A percentile compares a stretch with the other conserved stretches of the same genome.
These are phyloP conservation scores for Borovskyia barvae DNA, from an alignment of 208 protist species.

Conservation along the genomic window DNA sequence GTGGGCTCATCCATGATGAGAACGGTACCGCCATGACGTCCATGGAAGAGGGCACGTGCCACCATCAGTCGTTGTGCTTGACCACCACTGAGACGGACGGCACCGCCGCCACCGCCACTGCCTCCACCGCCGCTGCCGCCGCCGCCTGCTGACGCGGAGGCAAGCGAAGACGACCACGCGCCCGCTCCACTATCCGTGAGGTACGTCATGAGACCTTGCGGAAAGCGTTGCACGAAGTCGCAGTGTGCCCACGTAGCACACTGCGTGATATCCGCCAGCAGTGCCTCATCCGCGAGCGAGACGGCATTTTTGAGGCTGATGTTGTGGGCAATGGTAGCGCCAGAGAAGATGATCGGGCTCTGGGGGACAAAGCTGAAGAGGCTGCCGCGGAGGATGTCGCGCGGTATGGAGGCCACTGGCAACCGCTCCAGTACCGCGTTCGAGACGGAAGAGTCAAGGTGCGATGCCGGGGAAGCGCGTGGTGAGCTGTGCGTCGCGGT, in stretches of 20 bases:
- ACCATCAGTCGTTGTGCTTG: conserved; percentile 79
- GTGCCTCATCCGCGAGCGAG: conserved; percentile 36
- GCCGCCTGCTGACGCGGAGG: conserved; percentile 3
- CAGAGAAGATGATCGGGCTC: conserved; percentile 55
- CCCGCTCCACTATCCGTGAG: conserved; percentile 33
- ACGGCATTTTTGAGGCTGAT: conserved; percentile 60
- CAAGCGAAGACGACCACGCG: conserved; percentile 17
- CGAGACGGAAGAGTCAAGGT: not conserved
- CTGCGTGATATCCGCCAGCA: conserved; percentile 33
- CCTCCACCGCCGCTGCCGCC: conserved; percentile 15
- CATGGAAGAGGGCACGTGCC: conserved; percentile 68
- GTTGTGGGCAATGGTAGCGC: conserved; percentile 80
- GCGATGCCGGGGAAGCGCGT: not conserved
- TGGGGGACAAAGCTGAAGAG: conserved; percentile 80
- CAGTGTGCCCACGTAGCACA: conserved; percentile 51
- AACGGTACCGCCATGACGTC: conserved; percentile 34
- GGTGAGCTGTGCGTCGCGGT: not conserved
- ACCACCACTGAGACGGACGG: conserved; percentile 64
- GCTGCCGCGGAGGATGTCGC: conserved; percentile 33
- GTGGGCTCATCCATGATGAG: conserved; percentile 84
- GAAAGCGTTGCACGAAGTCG: conserved; percentile 61
- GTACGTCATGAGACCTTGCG: conserved; percentile 61
- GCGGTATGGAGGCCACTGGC: conserved; percentile 34
- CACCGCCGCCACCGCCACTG: conserved; percentile 19
- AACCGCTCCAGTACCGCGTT: conserved; percentile 15